phyloP scores from a whole-genome alignment of 768 basidiomycete species.

The Boletus tomentosulus region DNA sequence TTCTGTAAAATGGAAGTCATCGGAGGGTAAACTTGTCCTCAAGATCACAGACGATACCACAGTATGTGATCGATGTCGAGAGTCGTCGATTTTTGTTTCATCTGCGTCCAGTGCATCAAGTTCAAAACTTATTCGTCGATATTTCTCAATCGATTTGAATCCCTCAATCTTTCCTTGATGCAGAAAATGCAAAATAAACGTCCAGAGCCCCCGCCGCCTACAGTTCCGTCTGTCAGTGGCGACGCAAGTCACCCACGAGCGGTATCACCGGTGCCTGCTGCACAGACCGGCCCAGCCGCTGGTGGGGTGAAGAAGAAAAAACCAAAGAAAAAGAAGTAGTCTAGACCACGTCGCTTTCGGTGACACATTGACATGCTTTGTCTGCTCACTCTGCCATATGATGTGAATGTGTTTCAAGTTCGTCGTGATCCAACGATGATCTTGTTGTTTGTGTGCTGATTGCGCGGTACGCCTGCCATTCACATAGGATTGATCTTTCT shows the following conservation, averaged over 20 bases:
- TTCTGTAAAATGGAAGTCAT: slow-evolving; percentile 85
- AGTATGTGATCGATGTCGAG: slow-evolving; percentile 45
- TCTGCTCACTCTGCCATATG: slow-evolving; percentile 1
- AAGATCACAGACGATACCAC: slow-evolving; percentile 91
- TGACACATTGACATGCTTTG: slow-evolving; percentile 7
- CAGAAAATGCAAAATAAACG: slow-evolving; percentile 77
- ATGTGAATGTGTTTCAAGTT: not conserved
- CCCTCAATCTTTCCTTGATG: slow-evolving; percentile 81
- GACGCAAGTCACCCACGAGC: slow-evolving; percentile 29
- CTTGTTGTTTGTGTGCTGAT: not conserved
- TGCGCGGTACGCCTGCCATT: not conserved
- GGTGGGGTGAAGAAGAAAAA: slow-evolving; percentile 83
- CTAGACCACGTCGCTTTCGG: not conserved
- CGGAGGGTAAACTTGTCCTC: slow-evolving; percentile 82
- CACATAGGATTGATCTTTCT: not conserved
- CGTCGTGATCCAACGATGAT: slow-evolving; percentile 1
- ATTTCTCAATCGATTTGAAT: slow-evolving; percentile 95
- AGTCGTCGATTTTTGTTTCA: not conserved
- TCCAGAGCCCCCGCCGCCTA: slow-evolving; percentile 30
- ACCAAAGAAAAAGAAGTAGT: slow-evolving; percentile 71
- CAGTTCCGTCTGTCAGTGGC: slow-evolving; percentile 11
- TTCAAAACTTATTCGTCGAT: slow-evolving; percentile 94
- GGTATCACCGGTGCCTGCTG: slow-evolving; percentile 31
- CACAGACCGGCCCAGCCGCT: slow-evolving; percentile 34
- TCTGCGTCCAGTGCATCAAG: slow-evolving; percentile 72